A percentile compares a stretch with the other conserved stretches of the same genome.
phyloP scores from a whole-genome alignment of 257 asterid genomes.

The Forsythia viridissima region DNA sequence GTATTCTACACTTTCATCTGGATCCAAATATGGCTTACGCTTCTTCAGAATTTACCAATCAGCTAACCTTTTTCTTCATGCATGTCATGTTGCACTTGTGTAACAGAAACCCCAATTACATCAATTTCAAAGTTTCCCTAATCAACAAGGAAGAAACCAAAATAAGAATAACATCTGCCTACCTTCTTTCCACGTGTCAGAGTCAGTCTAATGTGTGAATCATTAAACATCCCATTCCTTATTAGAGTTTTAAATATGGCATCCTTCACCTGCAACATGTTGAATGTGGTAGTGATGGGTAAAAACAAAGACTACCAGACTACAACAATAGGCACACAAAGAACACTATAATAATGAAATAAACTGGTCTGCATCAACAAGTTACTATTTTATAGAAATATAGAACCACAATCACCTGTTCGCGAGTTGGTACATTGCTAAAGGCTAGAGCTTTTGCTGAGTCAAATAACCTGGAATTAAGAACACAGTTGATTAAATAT shows the following conservation, averaged over 20 bases:
- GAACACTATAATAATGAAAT: background rate
- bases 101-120: constrained; percentile 6
- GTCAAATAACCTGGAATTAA: constrained; percentile 69
- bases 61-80: constrained; percentile 5
- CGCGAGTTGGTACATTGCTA: constrained; percentile 62
- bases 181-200: constrained; percentile 98
- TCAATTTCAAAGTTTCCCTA: constrained; percentile 3
- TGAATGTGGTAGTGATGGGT: constrained; percentile 4
- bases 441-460: constrained; percentile 92
- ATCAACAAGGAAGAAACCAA: background rate
- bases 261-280: constrained; percentile 74
- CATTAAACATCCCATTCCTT: constrained; percentile 79
- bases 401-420: constrained; percentile 47
- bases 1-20: background rate
- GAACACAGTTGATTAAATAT: background rate
- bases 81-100: constrained; percentile 6
- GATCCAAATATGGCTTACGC: background rate
- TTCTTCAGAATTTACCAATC: constrained; percentile 8
- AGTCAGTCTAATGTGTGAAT: constrained; percentile 81
- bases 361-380: constrained; percentile 10
- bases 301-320: background rate
- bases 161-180: background rate
- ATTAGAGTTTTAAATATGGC: constrained; percentile 84
- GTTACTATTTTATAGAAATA: constrained; percentile 8
- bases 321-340: background rate